phyloP scores from a whole-genome alignment of 2,329 filamentous ascomycete genomes.

The Immersiporthe knoxdaviesiana region DNA sequence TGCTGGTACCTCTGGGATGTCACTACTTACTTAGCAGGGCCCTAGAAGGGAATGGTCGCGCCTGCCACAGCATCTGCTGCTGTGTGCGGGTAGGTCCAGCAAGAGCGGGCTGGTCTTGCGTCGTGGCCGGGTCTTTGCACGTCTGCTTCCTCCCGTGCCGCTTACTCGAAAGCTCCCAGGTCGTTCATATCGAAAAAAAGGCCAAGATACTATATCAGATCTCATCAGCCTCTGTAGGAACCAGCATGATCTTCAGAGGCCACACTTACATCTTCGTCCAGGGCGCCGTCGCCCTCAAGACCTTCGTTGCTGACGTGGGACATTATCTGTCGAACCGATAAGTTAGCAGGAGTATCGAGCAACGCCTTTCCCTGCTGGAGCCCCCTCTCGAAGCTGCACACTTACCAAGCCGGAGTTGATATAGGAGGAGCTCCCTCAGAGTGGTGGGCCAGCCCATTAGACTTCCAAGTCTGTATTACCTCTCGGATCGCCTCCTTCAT shows the following conservation, averaged over 20 bases:
- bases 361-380: neutral
- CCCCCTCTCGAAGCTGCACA: neutral
- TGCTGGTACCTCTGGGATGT: no score
- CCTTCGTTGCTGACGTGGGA: neutral
- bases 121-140: neutral
- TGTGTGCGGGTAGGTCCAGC: no score
- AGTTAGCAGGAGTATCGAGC: neutral
- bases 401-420: conserved; percentile 1
- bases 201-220: conserved; percentile 10
- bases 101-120: neutral
- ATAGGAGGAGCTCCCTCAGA: neutral
- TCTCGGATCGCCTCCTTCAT: conserved; percentile 20
- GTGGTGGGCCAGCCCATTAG: conserved; percentile 2
- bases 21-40: no score
- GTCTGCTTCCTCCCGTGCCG: neutral
- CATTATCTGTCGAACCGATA: neutral
- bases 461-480: conserved; percentile 8
- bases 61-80: no score
- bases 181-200: conserved; percentile 22
- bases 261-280: conserved; percentile 22
- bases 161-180: conserved; percentile 4
- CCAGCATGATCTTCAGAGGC: neutral
- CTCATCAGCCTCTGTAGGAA: neutral
- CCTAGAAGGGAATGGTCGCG: no score
- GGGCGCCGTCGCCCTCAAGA: neutral